Conservation (phyloP, 352 stramenopile genomes). For the Achlya hypogyna region DNA sequence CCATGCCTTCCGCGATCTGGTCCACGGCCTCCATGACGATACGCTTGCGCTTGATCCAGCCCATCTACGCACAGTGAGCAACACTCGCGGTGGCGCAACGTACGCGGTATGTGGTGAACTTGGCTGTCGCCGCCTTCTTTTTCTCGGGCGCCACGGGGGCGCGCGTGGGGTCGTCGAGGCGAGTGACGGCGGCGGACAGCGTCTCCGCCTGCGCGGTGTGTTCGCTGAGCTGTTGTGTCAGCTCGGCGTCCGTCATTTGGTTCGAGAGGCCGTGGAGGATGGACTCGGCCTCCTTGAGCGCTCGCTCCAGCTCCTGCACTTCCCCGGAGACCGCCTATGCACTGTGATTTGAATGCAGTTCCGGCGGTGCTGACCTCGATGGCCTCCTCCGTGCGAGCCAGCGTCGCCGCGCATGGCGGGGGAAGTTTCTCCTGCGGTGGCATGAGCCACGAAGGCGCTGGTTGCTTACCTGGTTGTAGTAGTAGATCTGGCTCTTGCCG, state of each 20-base stretch:
- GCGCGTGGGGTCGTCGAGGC: slow-evolving; percentile 33
- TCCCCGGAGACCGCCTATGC: slow-evolving; percentile 28
- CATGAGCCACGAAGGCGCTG: neutral
- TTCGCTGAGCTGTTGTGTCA: slow-evolving; percentile 29
- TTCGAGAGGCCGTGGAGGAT: slow-evolving; percentile 37
- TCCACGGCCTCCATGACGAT: slow-evolving; percentile 72
- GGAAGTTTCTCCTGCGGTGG: slow-evolving; percentile 32
- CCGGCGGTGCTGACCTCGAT: slow-evolving; percentile 28
- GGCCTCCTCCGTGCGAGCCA: slow-evolving; percentile 34
- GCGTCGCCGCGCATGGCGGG: slow-evolving; percentile 38
- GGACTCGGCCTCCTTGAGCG: slow-evolving; percentile 43
- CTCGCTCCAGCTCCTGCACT: slow-evolving; percentile 38
- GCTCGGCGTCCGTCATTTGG: slow-evolving; percentile 56
- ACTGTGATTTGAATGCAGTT: neutral
- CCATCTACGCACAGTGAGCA: slow-evolving; percentile 29
- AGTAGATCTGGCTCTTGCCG: slow-evolving; percentile 78
- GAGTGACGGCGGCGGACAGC: slow-evolving; percentile 38
- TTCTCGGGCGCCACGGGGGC: slow-evolving; percentile 41
- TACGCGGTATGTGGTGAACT: slow-evolving; percentile 60
- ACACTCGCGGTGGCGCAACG: neutral
- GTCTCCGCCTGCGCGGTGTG: slow-evolving; percentile 6
- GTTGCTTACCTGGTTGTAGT: slow-evolving; percentile 45
- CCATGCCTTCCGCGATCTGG: slow-evolving; percentile 72
- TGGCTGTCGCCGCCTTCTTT: slow-evolving; percentile 54
- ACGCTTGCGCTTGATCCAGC: slow-evolving; percentile 64